Evolutionary conservation across 164 flowering plant species (phyloP), one percentile per base, ranked within the genome.

Genomic region (Cinnamomum micranthum): DNA sequence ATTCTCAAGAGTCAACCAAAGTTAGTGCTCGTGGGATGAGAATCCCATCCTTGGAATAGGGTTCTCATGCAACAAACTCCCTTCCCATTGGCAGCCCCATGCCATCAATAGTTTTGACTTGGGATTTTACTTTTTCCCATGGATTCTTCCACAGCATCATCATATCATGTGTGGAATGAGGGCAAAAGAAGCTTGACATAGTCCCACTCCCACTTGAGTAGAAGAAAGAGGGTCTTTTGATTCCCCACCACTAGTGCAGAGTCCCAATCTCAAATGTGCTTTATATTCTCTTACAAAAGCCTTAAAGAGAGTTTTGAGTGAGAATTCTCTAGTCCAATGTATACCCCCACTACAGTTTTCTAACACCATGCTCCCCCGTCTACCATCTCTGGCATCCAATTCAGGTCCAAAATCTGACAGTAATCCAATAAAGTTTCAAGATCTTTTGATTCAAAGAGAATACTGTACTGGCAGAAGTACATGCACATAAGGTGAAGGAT

Each of bases 1-100:
- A 69, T 68, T 70, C 77, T n/a, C 66, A 62, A 74, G 73, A 69
- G 82, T 80, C 82, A 80, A 80, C 78, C 50, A 71, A 14, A 50
- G 52, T 50, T 71, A 41, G 72, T 69, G 67, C 50, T 72, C 62
- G 80, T 80, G 82, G 80, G 68, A 35, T 63, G 55, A 69, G 80
- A 77, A 80, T 74, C 80, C 27, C 63, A 71, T 74, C 82, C 76
- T 41, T 71, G 70, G 76, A 67, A 74, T 68, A 74, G 70, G 76
- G 70, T 60, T 65, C 75, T 58, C 70, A 72, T 74, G 70, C 77
- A 71, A 22, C 68, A 60, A 69, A 51, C 35, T 33, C 70, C 69
- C 66, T 24, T 73, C 47, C 58, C 65, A 77, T 73, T 71, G 72
- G 75, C 66, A 69, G 50, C 63, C 35, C 24, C 58, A 11, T 70